These are phyloP conservation scores for Mortierella sp. DNA, from an alignment of 371 early-diverging fungal genomes.

Conservation along the genomic window DNA sequence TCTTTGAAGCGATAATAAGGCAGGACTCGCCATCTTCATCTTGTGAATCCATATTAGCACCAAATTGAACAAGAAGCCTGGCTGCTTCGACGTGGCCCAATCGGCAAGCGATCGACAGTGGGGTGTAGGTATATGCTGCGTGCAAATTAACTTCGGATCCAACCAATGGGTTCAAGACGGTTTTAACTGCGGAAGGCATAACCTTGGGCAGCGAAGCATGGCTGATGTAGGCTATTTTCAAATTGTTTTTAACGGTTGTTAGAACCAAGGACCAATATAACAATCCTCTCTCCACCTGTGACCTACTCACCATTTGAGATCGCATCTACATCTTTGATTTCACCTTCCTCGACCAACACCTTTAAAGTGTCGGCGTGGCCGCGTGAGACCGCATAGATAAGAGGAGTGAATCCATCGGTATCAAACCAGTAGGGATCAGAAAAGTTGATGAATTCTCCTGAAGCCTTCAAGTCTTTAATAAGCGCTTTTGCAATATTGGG, in stretches of 20 bases:
- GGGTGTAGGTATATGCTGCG: conserved; percentile 55
- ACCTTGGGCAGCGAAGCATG: conserved; percentile 40
- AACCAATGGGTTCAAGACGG: conserved; percentile 44
- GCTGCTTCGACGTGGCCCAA: conserved; percentile 64
- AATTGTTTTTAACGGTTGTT: background rate
- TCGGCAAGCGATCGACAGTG: conserved; percentile 72
- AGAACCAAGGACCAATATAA: background rate
- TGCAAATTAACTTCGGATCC: conserved; percentile 53
- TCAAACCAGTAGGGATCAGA: conserved; percentile 69
- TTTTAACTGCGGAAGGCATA: conserved; percentile 39
- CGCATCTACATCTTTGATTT: conserved; percentile 65
- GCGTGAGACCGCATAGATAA: conserved; percentile 76
- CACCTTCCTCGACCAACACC: conserved; percentile 68
- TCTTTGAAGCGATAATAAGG: conserved; percentile 69
- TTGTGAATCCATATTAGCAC: conserved; percentile 65
- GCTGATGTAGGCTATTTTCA: conserved; percentile 10
- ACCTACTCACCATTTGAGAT: conserved; percentile 33
- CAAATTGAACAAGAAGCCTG: conserved; percentile 63
- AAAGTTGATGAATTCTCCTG: conserved; percentile 62
- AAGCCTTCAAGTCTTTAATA: conserved; percentile 61
- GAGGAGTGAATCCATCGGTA: conserved; percentile 76
- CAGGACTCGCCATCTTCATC: conserved; percentile 80
- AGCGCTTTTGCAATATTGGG: conserved; percentile 61
- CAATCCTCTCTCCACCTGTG: background rate
- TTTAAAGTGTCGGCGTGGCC: conserved; percentile 69